Evolutionary conservation across 345 rosid genomes (phyloP), one percentile per base, ranked within the genome.

Genomic region (Noccaea caerulescens): DNA sequence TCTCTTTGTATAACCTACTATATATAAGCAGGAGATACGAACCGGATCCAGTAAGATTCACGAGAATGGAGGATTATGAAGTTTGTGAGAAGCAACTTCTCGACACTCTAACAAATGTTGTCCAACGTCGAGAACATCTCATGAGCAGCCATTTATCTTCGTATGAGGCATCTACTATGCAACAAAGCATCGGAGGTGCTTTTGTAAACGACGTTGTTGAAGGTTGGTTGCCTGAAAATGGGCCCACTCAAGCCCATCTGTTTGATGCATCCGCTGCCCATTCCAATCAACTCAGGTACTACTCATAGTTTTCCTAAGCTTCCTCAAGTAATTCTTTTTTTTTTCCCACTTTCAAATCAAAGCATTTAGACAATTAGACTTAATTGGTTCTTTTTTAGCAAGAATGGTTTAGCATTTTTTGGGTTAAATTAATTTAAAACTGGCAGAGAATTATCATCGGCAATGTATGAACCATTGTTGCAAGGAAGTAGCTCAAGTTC

Each of bases 21-120:
- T 7, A 58, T 30, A 44, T 27, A 63, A 58, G 73, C 60, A 87
- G 94, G 81, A 75, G 66, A 69, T 85, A 85, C 75, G 94, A 86
- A 76, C 90, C 97, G 4, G 88, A 83, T 41, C 83, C 83, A 58
- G 38, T 46, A 9, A 86, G 86, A 74, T 67, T 82, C 52, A 74
- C 82, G 8, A 77, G 85, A 4, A 77, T 80, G 80, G 87, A 74
- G 18, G 91, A 87, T 10, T 81, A 83, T 27, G 90, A 87, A 61
- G 76, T 82, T 10, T 81, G 83, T 20, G 96, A 89, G 84, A 85
- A 86, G 72, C 78, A 84, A 57, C 92, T 90, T 30, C 67, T 82
- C 1, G 87, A 86, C 47, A 85, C 81, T 18, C 68, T 90, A 67
- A 67, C 84, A 57, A 68, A 77, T 52, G 83, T 88, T 45, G 66